Conservation (phyloP, 225 moss, liverwort and hornwort species). For the Marchantia polymorpha region DNA sequence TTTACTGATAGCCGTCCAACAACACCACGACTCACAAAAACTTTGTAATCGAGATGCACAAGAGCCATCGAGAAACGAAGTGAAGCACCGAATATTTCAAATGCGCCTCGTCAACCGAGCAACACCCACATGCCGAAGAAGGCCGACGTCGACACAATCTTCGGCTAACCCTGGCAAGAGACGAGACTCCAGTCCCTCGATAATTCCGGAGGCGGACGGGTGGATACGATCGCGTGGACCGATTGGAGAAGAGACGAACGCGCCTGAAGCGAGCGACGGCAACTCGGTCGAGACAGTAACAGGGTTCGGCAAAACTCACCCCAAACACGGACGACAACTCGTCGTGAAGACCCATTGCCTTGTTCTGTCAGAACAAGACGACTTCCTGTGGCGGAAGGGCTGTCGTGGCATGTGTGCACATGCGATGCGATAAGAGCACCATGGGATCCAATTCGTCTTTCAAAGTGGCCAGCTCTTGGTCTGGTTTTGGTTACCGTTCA, state of each 20-base stretch:
- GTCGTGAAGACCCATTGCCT: background rate
- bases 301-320: background rate
- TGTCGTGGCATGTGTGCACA: background rate
- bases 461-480: too few species aligned
- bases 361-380: background rate
- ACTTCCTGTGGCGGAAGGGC: constrained; percentile 5
- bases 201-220: too few species aligned
- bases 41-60: background rate
- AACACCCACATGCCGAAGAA: background rate
- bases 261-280: background rate
- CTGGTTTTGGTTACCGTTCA: background rate
- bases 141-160: too few species aligned
- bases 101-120: background rate
- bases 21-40: background rate
- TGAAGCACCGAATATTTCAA: background rate
- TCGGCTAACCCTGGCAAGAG: too few species aligned
- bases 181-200: too few species aligned
- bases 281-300: background rate
- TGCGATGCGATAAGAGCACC: background rate
- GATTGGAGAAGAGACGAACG: background rate
- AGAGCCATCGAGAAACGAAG: background rate
- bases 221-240: background rate
- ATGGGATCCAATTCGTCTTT: background rate
- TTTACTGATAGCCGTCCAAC: background rate
- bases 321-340: background rate